A percentile compares a stretch with the other conserved stretches of the same genome.
Evolutionary conservation across 371 early-diverging fungal species (phyloP).

Genomic region (Smittium mucronatum): DNA sequence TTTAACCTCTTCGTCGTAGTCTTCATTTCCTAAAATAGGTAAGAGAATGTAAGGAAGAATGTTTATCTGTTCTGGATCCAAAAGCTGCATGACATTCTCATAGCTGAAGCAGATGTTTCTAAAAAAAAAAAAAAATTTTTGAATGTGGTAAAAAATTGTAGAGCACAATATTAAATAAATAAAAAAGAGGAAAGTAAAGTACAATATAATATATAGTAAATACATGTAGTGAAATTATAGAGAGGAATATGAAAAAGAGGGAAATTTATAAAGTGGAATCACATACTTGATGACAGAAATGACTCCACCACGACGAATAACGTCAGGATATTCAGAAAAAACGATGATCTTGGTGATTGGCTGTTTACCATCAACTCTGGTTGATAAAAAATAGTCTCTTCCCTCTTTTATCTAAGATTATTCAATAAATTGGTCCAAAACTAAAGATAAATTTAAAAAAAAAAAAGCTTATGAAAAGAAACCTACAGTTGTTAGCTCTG

Average conservation of each 20-base stretch:
- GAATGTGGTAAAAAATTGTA: neutral
- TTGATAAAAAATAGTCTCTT: constrained; percentile 52
- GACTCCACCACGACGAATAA: constrained; percentile 81
- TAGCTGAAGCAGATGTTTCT: constrained; percentile 70
- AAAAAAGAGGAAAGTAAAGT: no score
- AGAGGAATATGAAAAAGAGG: no score
- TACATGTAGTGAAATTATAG: no score
- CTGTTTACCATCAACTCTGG: constrained; percentile 40
- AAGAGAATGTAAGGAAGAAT: constrained; percentile 72
- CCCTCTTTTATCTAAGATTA: constrained; percentile 44
- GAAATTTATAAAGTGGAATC: no score
- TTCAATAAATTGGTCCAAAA: neutral
- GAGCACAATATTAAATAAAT: no score
- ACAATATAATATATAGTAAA: no score
- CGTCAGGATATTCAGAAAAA: constrained; percentile 64
- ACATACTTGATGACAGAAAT: constrained; percentile 59
- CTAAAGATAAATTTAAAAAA: neutral
- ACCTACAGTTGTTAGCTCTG: constrained; percentile 61
- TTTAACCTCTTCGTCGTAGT: constrained; percentile 51
- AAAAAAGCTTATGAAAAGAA: neutral
- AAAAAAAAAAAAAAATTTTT: constrained; percentile 17
- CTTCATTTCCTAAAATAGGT: constrained; percentile 85
- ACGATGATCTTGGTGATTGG: constrained; percentile 73
- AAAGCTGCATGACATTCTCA: constrained; percentile 45
- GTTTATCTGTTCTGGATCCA: constrained; percentile 55